Evolutionary conservation across 345 rosid genomes (phyloP), one percentile per base, ranked within the genome.

Genomic region (Eucalyptus dawsonii): DNA sequence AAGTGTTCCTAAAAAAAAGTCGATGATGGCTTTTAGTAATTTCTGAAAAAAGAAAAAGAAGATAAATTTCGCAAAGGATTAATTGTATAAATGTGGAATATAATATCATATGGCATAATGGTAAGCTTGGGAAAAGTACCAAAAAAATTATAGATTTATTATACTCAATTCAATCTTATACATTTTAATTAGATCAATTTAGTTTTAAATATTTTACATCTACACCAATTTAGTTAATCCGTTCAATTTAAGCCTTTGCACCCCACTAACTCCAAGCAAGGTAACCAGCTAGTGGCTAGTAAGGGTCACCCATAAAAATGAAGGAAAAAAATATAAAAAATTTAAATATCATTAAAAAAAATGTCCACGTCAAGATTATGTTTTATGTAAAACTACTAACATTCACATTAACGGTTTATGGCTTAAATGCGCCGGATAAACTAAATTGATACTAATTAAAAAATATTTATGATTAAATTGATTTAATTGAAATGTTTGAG

Each of bases 331-430:
- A 54, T 22, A 56, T 21, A 54, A 56, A 56, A 56, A 56, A 56
- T 2, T 56, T 13, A 56, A 56, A 56, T 53, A 9, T 56, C 3
- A 8, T 56, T 56, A 22, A 56, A 24, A 24, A 56, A 56, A 24
- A 24, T 24, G 1, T 24, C 1, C 1, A 56, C 3, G 2, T 10
- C 0, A 9, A 0, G 11, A 22, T 56, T 0, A 1, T 1, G 0
- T 56, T 22, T 0, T 25, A 24, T 0, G 0, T 56, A 2, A 22
- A 19, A 53, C 1, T 25, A 4, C 1, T 9, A 56, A 13, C 3
- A 27, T 56, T 22, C 1, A 24, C 6, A 27, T 56, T 22, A 27
- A 56, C 0, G 14, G 1, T 56, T 56, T 56, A 24, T 11, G 0
- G 2, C 0, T 10, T 56, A 4, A 56, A 24, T 56, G 10, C 14